Evolutionary conservation across 2,329 filamentous ascomycete genomes (phyloP).

Genomic region (Botrytis paeoniae): DNA sequence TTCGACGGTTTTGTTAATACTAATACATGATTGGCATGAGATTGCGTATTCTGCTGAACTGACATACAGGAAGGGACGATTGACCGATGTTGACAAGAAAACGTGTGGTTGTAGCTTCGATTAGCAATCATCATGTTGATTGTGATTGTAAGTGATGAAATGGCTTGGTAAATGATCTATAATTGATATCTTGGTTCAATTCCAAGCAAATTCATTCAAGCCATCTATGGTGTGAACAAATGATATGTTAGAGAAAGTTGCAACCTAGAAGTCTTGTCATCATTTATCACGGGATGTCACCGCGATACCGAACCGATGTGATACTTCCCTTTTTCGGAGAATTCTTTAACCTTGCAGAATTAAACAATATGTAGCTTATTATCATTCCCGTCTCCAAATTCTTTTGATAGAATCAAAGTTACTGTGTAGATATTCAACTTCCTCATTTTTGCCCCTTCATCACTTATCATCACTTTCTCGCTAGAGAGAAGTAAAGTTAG

Average conservation of each 20-base stretch:
- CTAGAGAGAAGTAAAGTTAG: background rate
- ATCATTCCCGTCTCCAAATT: background rate
- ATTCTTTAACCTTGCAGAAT: background rate
- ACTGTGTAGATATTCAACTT: background rate
- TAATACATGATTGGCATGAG: background rate
- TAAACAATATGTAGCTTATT: background rate
- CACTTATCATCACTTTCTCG: background rate
- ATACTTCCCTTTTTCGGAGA: background rate
- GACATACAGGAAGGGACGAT: background rate
- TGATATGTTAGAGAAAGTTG: background rate
- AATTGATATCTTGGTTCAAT: background rate
- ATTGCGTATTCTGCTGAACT: background rate
- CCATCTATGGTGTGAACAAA: background rate
- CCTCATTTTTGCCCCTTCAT: background rate
- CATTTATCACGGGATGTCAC: background rate
- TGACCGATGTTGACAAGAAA: background rate
- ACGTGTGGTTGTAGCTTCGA: background rate
- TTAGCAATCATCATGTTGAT: background rate
- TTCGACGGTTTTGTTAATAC: background rate
- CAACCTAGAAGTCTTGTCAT: slow-evolving; percentile 5
- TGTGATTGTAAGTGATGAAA: background rate
- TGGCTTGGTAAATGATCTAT: background rate
- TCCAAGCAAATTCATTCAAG: background rate
- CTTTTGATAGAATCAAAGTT: background rate
- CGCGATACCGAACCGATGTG: background rate